phyloP scores from a whole-genome alignment of 116 monocot genomes.

The Zostera marina region DNA sequence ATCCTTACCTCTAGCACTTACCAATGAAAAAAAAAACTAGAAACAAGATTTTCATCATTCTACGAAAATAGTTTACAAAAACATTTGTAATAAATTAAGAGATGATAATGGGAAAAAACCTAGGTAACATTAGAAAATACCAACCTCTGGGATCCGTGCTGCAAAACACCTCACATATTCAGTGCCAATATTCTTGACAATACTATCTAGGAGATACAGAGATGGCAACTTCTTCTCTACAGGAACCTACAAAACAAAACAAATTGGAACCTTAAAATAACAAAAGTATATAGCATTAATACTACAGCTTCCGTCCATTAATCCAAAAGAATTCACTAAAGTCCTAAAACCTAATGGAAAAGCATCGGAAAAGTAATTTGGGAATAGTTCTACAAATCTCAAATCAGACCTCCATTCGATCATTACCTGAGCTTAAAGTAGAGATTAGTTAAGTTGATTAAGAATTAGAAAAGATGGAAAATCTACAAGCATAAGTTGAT shows the following conservation, averaged over 20 bases:
- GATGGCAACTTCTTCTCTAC: constrained; percentile 63
- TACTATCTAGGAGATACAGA: constrained; percentile 79
- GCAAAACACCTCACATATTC: constrained; percentile 67
- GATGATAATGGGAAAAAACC: too few relatives aligned
- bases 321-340: background rate
- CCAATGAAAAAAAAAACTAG: too few relatives aligned
- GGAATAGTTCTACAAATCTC: too few relatives aligned
- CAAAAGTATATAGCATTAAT: background rate
- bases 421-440: too few relatives aligned
- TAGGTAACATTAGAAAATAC: constrained; percentile 2
- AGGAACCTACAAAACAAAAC: constrained; percentile 33
- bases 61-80: too few relatives aligned
- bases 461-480: too few relatives aligned
- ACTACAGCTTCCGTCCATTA: background rate
- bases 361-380: background rate
- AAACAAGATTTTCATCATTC: too few relatives aligned
- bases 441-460: too few relatives aligned
- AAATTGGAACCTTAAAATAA: background rate
- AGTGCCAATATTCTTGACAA: constrained; percentile 79
- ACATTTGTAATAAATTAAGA: background rate
- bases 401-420: too few relatives aligned
- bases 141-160: constrained; percentile 56
- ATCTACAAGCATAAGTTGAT: too few relatives aligned
- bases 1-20: too few relatives aligned
- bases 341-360: background rate